phyloP scores from a whole-genome alignment of 352 stramenopile genomes.

The Phytophthora agathidicida region DNA sequence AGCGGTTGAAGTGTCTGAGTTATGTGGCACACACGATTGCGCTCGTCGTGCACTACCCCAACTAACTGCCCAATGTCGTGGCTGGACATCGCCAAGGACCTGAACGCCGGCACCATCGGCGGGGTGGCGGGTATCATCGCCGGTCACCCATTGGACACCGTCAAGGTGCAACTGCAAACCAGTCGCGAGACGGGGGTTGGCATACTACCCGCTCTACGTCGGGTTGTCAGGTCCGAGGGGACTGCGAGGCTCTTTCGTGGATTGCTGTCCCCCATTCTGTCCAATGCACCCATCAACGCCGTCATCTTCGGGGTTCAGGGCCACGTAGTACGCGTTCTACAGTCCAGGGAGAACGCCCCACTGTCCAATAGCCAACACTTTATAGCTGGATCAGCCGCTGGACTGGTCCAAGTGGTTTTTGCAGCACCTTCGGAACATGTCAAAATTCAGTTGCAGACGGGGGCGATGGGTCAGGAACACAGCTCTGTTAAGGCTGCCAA shows the following conservation, averaged over 20 bases:
- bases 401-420: slow-evolving; percentile 70
- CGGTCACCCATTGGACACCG: slow-evolving; percentile 81
- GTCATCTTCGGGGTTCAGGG: slow-evolving; percentile 82
- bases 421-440: slow-evolving; percentile 73
- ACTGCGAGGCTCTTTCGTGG: slow-evolving; percentile 70
- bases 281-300: slow-evolving; percentile 85
- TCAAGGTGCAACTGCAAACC: slow-evolving; percentile 87
- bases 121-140: slow-evolving; percentile 77
- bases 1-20: too few species aligned
- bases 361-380: slow-evolving; percentile 58
- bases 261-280: slow-evolving; percentile 75
- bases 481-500: slow-evolving; percentile 58
- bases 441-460: slow-evolving; percentile 83
- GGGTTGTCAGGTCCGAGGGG: slow-evolving; percentile 58
- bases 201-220: slow-evolving; percentile 50
- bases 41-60: too few species aligned
- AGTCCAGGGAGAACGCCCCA: slow-evolving; percentile 25
- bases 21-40: too few species aligned
- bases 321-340: slow-evolving; percentile 48
- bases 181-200: slow-evolving; percentile 26
- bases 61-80: too few species aligned
- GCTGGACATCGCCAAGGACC: slow-evolving; percentile 77
- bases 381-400: slow-evolving; percentile 53
- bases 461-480: slow-evolving; percentile 46
- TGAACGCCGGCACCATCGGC: slow-evolving; percentile 77